phyloP scores from a whole-genome alignment of 2,329 filamentous ascomycete species.

The Apiospora koreana region DNA sequence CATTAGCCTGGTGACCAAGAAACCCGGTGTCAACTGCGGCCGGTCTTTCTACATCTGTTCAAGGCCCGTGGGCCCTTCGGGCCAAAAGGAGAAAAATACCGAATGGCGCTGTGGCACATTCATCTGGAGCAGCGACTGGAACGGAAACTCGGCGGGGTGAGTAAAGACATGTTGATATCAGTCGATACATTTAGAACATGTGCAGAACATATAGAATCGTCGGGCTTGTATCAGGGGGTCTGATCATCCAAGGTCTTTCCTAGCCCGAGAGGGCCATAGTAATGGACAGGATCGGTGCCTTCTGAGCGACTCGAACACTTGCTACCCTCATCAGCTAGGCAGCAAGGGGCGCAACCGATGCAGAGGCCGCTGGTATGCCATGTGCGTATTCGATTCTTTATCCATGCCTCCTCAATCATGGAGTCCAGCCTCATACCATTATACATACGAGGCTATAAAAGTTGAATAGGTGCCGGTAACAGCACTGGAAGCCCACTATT shows the following conservation, averaged over 20 bases:
- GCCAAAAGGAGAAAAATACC: constrained; percentile 79
- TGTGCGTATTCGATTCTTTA: neutral
- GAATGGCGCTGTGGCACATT: constrained; percentile 90
- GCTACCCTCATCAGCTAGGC: neutral
- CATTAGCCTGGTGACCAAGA: constrained; percentile 81
- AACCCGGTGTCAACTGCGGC: constrained; percentile 81
- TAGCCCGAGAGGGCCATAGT: neutral
- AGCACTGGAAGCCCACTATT: neutral
- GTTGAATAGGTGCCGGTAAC: too few relatives aligned
- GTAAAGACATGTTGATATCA: neutral
- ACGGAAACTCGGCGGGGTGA: constrained; percentile 20
- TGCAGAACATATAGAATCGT: neutral
- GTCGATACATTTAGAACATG: neutral
- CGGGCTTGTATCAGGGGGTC: neutral
- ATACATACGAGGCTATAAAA: too few relatives aligned
- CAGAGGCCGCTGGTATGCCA: neutral
- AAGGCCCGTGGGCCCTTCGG: constrained; percentile 80
- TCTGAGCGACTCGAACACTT: neutral
- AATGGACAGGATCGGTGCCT: neutral
- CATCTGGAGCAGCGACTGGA: constrained; percentile 68
- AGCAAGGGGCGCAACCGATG: neutral
- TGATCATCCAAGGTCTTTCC: neutral
- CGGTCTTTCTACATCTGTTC: constrained; percentile 65
- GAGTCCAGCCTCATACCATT: neutral
- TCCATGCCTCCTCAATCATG: neutral